A percentile compares a stretch with the other conserved stretches of the same genome.
Conservation (phyloP, 306 rosid species). For the Albizia julibrissin region DNA sequence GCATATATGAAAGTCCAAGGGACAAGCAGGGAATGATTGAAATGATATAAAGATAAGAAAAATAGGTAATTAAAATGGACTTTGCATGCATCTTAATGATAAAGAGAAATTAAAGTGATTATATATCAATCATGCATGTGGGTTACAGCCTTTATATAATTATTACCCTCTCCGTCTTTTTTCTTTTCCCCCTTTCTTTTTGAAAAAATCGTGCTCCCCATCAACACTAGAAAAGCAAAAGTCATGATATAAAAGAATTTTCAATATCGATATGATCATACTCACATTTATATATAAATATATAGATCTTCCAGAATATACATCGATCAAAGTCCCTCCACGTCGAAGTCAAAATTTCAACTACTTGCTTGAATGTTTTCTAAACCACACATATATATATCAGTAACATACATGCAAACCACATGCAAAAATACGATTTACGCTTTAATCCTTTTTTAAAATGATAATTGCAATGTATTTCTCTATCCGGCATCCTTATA, state of each 20-base stretch:
- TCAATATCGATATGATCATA: not conserved
- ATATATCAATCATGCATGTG: conserved; percentile 31
- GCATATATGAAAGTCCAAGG: not conserved
- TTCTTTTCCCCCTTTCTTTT: not conserved
- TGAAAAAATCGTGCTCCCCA: not conserved
- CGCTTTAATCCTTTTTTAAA: not conserved
- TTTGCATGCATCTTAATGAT: conserved; percentile 1
- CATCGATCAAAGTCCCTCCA: not conserved
- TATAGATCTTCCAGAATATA: not conserved
- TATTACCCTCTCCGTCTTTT: conserved; percentile 16
- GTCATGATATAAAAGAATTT: not conserved
- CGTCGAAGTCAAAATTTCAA: not conserved
- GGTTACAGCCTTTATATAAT: conserved; percentile 37
- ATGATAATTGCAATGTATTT: not conserved
- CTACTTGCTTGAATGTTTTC: not conserved
- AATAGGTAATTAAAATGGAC: conserved; percentile 22
- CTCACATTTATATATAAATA: not conserved
- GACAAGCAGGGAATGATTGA: conserved; percentile 14
- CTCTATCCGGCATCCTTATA: conserved; percentile 8
- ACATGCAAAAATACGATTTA: not conserved
- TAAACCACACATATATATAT: not conserved
- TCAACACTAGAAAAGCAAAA: not conserved
- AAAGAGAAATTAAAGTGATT: conserved; percentile 26
- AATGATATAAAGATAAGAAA: conserved; percentile 17
- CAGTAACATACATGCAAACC: not conserved